Conservation (phyloP, 495 filamentous ascomycete genomes). For the Hypoxylon rickii region DNA sequence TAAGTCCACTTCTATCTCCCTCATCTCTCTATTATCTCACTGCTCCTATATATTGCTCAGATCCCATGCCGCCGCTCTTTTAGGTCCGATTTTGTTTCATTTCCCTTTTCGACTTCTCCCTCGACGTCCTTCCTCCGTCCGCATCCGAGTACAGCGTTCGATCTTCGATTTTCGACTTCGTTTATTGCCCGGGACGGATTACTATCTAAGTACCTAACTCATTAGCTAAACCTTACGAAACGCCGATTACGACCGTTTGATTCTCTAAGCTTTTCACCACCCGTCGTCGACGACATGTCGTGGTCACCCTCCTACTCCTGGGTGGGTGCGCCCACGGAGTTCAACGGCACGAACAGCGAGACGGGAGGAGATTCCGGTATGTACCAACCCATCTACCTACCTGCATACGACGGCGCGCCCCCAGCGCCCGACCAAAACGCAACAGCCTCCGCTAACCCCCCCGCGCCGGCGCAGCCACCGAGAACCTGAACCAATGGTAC, state of each 20-base stretch:
- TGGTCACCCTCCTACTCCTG: slow-evolving; percentile 67
- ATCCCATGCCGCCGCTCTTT: slow-evolving; percentile 4
- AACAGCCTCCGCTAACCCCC: too few relatives aligned
- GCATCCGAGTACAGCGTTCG: background rate
- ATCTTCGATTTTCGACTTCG: background rate
- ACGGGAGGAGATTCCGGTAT: slow-evolving; percentile 83
- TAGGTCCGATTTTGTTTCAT: background rate
- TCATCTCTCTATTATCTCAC: too few relatives aligned
- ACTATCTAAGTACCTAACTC: too few relatives aligned
- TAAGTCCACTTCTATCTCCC: slow-evolving; percentile 10
- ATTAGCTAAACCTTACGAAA: too few relatives aligned
- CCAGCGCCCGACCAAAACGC: too few relatives aligned
- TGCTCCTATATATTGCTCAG: slow-evolving; percentile 21
- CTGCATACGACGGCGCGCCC: too few relatives aligned
- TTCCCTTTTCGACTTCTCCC: slow-evolving; percentile 1
- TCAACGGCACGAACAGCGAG: slow-evolving; percentile 73
- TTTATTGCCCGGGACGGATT: background rate
- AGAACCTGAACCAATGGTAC: slow-evolving; percentile 89
- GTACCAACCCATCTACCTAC: too few relatives aligned
- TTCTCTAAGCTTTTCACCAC: background rate
- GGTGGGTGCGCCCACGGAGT: slow-evolving; percentile 74
- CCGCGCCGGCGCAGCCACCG: slow-evolving; percentile 61
- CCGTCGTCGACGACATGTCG: slow-evolving; percentile 55
- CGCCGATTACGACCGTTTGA: background rate
- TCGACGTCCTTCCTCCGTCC: background rate